Conservation (phyloP, 805 yeast genomes). For the Candida pseudofarinosa region DNA sequence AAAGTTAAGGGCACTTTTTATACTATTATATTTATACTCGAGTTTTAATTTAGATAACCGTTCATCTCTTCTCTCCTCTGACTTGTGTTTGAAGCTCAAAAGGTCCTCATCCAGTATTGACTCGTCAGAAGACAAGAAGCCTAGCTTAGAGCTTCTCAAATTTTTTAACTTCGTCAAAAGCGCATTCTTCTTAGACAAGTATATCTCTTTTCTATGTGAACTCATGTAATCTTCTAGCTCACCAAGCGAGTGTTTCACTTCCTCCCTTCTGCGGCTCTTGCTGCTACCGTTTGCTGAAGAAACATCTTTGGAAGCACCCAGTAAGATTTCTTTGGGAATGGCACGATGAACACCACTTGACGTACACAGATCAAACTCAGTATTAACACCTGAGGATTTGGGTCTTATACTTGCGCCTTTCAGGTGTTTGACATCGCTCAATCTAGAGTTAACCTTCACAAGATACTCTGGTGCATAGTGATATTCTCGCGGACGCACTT, state of each 20-base stretch:
- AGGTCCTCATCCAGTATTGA: constrained; percentile 28
- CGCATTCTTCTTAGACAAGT: constrained; percentile 17
- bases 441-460: constrained; percentile 4
- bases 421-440: constrained; percentile 11
- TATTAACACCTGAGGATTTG: not conserved
- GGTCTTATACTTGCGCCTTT: not conserved
- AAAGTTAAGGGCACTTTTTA: constrained; percentile 27
- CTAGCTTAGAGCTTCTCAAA: constrained; percentile 22
- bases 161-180: constrained; percentile 21
- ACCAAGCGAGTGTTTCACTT: constrained; percentile 11
- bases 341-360: not conserved
- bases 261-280: constrained; percentile 21
- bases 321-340: constrained; percentile 1
- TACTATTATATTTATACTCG: constrained; percentile 27
- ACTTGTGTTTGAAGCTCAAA: constrained; percentile 10
- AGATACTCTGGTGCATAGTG: constrained; percentile 1
- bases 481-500: constrained; percentile 5
- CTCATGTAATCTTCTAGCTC: constrained; percentile 16
- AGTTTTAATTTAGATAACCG: constrained; percentile 30
- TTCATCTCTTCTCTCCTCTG: constrained; percentile 26
- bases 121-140: constrained; percentile 15
- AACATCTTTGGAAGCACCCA: constrained; percentile 9
- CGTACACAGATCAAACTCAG: not conserved
- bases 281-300: constrained; percentile 10
- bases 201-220: constrained; percentile 16